A percentile compares a stretch with the other conserved stretches of the same genome.
Conservation (phyloP, 2,329 filamentous ascomycete species). For the Ophiostoma novo-ulmi region DNA sequence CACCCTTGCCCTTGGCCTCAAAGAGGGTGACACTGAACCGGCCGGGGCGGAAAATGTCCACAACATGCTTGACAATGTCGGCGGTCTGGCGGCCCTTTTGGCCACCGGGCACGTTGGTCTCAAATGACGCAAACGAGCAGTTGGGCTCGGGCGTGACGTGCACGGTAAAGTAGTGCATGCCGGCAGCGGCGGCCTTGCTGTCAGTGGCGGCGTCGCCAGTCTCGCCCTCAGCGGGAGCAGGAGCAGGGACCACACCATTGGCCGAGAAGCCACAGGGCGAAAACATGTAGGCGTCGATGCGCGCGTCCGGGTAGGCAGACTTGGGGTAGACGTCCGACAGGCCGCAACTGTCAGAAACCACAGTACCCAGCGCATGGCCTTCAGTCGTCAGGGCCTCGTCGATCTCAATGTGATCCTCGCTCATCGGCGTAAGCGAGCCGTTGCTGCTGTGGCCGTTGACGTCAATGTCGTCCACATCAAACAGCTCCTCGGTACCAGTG, state of each 20-base stretch:
- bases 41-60: slow-evolving; percentile 94
- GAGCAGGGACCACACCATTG: slow-evolving; percentile 87
- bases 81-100: slow-evolving; percentile 83
- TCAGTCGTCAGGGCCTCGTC: slow-evolving; percentile 76
- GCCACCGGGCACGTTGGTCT: slow-evolving; percentile 90
- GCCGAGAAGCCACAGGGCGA: slow-evolving; percentile 95
- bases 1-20: slow-evolving; percentile 63
- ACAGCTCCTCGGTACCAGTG: slow-evolving; percentile 49
- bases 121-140: slow-evolving; percentile 96
- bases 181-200: slow-evolving; percentile 32
- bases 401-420: slow-evolving; percentile 48
- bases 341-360: slow-evolving; percentile 86
- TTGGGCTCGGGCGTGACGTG: slow-evolving; percentile 96
- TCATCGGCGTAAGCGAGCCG: slow-evolving; percentile 52
- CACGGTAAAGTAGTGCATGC: slow-evolving; percentile 86
- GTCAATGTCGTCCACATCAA: slow-evolving; percentile 80
- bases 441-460: slow-evolving; percentile 46
- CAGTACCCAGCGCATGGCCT: slow-evolving; percentile 85
- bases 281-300: slow-evolving; percentile 94
- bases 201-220: slow-evolving; percentile 37
- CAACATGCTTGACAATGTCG: slow-evolving; percentile 89
- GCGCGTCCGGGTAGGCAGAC: slow-evolving; percentile 82
- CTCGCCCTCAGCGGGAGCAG: slow-evolving; percentile 34
- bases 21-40: slow-evolving; percentile 96
- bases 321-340: slow-evolving; percentile 84